Base-by-base conservation (phyloP, 2,329 filamentous ascomycete genomes). In the Emmonsiellopsis sp. region DNA sequence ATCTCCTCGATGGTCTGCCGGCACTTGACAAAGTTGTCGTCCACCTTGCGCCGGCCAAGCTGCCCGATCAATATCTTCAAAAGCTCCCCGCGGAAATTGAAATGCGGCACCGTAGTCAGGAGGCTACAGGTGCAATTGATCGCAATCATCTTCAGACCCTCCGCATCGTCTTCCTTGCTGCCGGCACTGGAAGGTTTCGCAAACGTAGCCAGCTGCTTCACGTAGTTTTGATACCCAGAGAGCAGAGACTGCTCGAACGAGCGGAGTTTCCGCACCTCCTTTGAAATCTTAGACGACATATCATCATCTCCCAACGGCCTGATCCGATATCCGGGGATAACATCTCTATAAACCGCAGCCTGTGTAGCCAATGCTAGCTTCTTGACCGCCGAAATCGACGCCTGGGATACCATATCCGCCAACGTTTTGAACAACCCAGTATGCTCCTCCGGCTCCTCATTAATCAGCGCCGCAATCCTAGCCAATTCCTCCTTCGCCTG, bases 261-360 rank as follows among this genome's bases (percentile, higher is more conserved):
- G 52, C 91, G 82, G 57, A 95, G 72, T 60, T 83, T 86, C 64
- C 86, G 84, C 36, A 97, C 89, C 32, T 97, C 93, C 67, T 95
- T 96, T 5, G 91, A 95, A 1, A 97, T 74, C 68, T 94, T 94
- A 58, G 85, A 85, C 54, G 81, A 80, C 64, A 85, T 78, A 44
- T 85, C 83, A 34, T 89, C 86, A 56, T 94, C 88, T 0, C 80
- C 77, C 3, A 89, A 74, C 1, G 89, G 87, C 14, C 93, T 85
- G 74, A 98, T 97, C 56, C 93, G 81, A 68, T 98, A 98, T 21
- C 93, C 93, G 0, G 93, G 93, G 55, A 98, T 97, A 46, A 96
- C 81, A 70, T 97, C 93, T 68, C 92, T 95, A 77, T 92, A 98
- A 10, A 97, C 83, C 0, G 91, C 82, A 67, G 93, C 79, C 70